A percentile compares a stretch with the other conserved stretches of the same genome.
phyloP scores from a whole-genome alignment of 169 alveolate genomes.

The Plasmodium ovale region DNA sequence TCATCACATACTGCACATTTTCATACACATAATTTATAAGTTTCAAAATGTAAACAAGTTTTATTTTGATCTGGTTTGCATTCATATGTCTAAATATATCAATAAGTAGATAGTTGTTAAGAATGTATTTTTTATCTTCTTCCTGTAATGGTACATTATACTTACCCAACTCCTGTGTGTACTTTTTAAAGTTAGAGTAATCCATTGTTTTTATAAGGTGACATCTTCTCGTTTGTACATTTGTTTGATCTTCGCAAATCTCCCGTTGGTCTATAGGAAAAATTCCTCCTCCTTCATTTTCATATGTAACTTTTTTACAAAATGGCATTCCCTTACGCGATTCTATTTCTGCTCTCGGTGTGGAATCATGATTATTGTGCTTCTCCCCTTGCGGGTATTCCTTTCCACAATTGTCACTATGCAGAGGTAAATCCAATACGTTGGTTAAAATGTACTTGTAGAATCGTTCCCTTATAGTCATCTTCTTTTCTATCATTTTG shows the following conservation, averaged over 20 bases:
- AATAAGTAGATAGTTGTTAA: conserved; percentile 50
- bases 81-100: conserved; percentile 69
- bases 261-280: not conserved
- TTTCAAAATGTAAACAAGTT: conserved; percentile 50
- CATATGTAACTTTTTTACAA: no score
- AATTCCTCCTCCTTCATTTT: not conserved
- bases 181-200: conserved; percentile 31
- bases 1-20: conserved; percentile 38
- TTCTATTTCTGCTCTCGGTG: not conserved
- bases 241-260: not conserved
- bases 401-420: not conserved
- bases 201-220: conserved; percentile 38
- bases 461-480: conserved; percentile 57
- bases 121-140: conserved; percentile 38
- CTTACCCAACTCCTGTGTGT: not conserved
- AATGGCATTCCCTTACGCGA: no score
- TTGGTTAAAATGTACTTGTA: conserved; percentile 33
- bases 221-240: conserved; percentile 11
- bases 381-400: not conserved
- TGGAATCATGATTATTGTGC: not conserved
- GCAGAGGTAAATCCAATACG: conserved; percentile 38
- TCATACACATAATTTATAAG: conserved; percentile 67
- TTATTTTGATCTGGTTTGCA: conserved; percentile 41
- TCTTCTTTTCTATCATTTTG: conserved; percentile 67
- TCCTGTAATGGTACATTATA: conserved; percentile 25